Evolutionary conservation across 352 stramenopile genomes (phyloP).

Genomic region (Aphanomyces stellatus): DNA sequence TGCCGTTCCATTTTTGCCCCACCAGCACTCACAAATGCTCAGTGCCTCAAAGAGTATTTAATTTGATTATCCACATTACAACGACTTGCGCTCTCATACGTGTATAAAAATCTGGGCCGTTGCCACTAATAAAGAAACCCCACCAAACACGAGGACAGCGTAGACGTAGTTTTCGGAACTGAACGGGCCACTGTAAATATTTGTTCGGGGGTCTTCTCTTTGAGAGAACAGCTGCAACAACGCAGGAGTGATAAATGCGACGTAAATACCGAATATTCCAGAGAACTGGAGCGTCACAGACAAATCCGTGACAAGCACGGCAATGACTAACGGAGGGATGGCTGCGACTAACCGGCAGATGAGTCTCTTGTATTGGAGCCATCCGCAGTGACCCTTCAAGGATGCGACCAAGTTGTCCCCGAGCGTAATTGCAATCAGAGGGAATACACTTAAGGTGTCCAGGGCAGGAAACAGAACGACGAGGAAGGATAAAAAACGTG

Average conservation of each 20-base stretch:
- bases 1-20: no score
- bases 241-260: conserved; percentile 70
- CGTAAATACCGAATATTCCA: conserved; percentile 66
- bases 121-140: conserved; percentile 32
- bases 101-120: neutral
- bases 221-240: conserved; percentile 51
- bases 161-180: conserved; percentile 48
- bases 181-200: conserved; percentile 60
- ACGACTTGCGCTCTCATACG: no score
- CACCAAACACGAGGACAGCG: conserved; percentile 52
- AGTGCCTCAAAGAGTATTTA: no score
- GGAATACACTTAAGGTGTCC: conserved; percentile 86
- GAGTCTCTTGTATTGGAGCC: conserved; percentile 38
- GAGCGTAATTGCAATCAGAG: conserved; percentile 88
- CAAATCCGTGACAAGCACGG: conserved; percentile 75
- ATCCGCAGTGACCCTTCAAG: conserved; percentile 35
- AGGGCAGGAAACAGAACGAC: conserved; percentile 85
- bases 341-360: conserved; percentile 69
- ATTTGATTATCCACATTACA: no score
- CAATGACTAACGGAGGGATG: conserved; percentile 68
- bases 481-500: conserved; percentile 57
- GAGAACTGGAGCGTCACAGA: conserved; percentile 82
- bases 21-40: no score
- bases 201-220: conserved; percentile 36
- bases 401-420: conserved; percentile 82